A percentile compares a stretch with the other conserved stretches of the same genome.
Conservation (phyloP, 164 flowering plant species). For the Saururus chinensis region DNA sequence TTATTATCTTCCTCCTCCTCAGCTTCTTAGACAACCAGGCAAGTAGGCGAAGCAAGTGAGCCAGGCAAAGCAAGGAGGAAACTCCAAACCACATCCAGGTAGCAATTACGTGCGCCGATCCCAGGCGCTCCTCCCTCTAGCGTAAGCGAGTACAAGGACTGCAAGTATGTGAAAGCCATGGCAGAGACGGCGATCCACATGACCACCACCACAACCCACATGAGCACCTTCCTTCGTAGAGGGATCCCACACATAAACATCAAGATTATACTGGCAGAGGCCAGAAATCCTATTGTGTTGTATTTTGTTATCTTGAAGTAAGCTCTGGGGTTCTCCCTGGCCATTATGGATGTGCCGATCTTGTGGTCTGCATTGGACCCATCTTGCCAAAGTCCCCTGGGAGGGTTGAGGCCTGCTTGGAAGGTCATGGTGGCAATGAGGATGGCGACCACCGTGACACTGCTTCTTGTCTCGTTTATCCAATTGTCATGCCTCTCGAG, state of each 20-base stretch:
- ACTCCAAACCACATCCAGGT: not conserved
- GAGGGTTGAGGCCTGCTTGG: constrained; percentile 17
- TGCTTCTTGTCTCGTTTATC: not conserved
- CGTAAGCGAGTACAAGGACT: constrained; percentile 1
- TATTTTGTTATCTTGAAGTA: not conserved
- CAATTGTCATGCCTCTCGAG: not conserved
- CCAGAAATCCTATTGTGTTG: constrained; percentile 16
- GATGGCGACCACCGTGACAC: constrained; percentile 13
- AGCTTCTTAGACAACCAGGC: not conserved
- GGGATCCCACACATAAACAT: constrained; percentile 16
- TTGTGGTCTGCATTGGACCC: too few relatives aligned
- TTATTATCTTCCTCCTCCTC: too few relatives aligned
- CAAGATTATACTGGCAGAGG: constrained; percentile 18
- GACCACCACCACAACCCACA: constrained; percentile 13
- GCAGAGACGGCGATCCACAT: constrained; percentile 14
- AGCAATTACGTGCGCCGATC: not conserved
- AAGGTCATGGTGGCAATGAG: constrained; percentile 14
- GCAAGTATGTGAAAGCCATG: constrained; percentile 8
- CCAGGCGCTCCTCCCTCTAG: not conserved
- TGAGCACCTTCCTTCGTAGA: not conserved
- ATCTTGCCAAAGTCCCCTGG: constrained; percentile 4
- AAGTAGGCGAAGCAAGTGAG: not conserved
- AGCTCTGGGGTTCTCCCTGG: not conserved
- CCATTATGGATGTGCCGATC: not conserved
- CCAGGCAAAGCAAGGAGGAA: not conserved